Base-by-base conservation (phyloP, 2,329 filamentous ascomycete genomes). In the Ophiostoma populinum region DNA sequence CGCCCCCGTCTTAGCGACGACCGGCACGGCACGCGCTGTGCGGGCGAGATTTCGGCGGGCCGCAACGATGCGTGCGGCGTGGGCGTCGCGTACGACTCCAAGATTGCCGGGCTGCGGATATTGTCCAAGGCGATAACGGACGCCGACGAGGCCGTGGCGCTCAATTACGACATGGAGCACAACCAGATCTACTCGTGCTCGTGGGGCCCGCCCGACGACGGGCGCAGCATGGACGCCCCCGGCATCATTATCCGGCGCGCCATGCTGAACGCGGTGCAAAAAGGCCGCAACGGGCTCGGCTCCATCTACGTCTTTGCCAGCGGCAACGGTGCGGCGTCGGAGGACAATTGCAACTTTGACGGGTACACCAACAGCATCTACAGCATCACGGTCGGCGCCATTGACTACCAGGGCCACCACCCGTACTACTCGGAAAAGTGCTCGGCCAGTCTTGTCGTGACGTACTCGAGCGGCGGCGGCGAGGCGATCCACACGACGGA, bases 301-400 rank as follows among this genome's bases (percentile, higher is more conserved):
- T 92, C 83, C 19, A 80, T 98, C 45, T 98, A 85, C 49, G 90
- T 98, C 36, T 98, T 98, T 55, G 90, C 90, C 28, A 86, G 87
- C 45, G 90, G 90, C 40, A 98, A 98, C 50, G 90, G 90, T 39
- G 92, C 87, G 8, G 63, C 65, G 4, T 72, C 63, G 43, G 86
- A 81, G 31, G 90, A 98, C 54, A 95, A 98, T 57, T 98, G 90
- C 67, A 98, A 98, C 54, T 98, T 98, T 53, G 90, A 98, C 51
- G 90, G 90, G 25, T 98, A 98, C 57, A 98, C 90, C 40, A 98
- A 98, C 62, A 94, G 86, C 52, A 98, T 98, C 47, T 98, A 95
- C 65, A 94, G 85, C 53, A 90, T 98, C 47, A 93, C 86, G 0
- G 85, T 98, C 13, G 90, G 90, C 24, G 87, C 87, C 22, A 78